Evolutionary conservation across 1,139 yeast species (phyloP).

Genomic region (Saccharomyces pastorianus): DNA sequence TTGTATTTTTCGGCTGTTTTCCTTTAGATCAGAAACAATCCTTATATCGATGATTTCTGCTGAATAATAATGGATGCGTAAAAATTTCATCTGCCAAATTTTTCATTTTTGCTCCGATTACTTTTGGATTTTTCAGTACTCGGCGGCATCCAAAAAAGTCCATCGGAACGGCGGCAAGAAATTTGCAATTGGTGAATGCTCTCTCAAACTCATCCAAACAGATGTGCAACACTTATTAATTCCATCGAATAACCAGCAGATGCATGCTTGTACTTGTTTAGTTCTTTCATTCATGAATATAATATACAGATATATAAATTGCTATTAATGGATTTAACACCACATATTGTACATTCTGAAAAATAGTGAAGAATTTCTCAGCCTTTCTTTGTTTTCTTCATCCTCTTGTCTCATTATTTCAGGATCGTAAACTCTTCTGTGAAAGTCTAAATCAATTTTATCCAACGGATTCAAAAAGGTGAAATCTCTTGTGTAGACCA

Average conservation of each 20-base stretch:
- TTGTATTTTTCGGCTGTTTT: background rate
- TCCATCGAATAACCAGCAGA: no score
- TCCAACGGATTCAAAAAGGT: conserved; percentile 37
- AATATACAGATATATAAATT: background rate
- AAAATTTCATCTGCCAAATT: background rate
- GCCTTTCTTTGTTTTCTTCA: conserved; percentile 39
- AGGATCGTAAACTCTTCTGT: conserved; percentile 48
- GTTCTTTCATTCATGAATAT: background rate
- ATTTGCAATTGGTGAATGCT: background rate
- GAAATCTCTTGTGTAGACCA: conserved; percentile 42
- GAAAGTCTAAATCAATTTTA: conserved; percentile 46
- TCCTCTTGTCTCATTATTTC: conserved; percentile 46
- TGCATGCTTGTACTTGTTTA: background rate
- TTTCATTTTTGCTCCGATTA: background rate
- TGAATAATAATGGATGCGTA: background rate
- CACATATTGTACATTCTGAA: conserved; percentile 38
- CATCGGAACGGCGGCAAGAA: background rate
- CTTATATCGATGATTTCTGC: background rate
- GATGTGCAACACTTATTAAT: no score
- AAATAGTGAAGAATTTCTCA: conserved; percentile 33
- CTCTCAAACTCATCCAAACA: no score
- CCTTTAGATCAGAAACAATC: background rate
- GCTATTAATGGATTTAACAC: conserved; percentile 36
- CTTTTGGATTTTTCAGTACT: background rate
- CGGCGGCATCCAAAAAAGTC: background rate